These are phyloP conservation scores for Aspergillus hancockii DNA, from an alignment of 495 filamentous ascomycete genomes.

Conservation along the genomic window DNA sequence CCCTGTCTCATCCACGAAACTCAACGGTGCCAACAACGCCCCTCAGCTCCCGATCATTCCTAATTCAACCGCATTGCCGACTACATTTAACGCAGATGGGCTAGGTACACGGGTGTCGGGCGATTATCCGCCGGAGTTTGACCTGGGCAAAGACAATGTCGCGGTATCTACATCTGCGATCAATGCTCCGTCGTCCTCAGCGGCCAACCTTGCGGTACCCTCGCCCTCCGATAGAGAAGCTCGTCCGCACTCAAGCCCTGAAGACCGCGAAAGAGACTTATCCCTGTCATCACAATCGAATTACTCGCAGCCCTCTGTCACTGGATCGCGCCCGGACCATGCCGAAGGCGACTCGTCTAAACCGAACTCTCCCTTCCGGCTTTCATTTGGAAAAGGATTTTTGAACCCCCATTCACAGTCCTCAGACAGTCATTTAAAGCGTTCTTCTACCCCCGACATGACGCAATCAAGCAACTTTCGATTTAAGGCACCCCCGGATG, in stretches of 20 bases:
- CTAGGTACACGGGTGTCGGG: slow-evolving; percentile 19
- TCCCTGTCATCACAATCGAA: slow-evolving; percentile 30
- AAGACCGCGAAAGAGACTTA: slow-evolving; percentile 29
- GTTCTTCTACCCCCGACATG: slow-evolving; percentile 29
- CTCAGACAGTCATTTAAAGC: slow-evolving; percentile 27
- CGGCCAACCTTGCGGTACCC: slow-evolving; percentile 30
- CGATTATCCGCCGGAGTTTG: slow-evolving; percentile 27
- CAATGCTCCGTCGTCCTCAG: slow-evolving; percentile 35
- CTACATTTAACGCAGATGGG: slow-evolving; percentile 23
- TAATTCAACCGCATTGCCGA: slow-evolving; percentile 30
- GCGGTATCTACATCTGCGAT: slow-evolving; percentile 19
- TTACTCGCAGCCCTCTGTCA: slow-evolving; percentile 29
- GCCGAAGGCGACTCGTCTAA: slow-evolving; percentile 36
- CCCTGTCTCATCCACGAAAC: slow-evolving; percentile 31
- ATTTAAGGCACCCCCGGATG: slow-evolving; percentile 39
- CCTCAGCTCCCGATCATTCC: slow-evolving; percentile 38
- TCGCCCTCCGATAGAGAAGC: slow-evolving; percentile 30
- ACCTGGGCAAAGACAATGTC: slow-evolving; percentile 29
- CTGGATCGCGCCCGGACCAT: slow-evolving; percentile 26
- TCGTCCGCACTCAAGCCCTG: slow-evolving; percentile 39
- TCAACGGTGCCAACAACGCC: slow-evolving; percentile 29
- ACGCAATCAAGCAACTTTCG: slow-evolving; percentile 33
- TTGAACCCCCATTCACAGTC: slow-evolving; percentile 24
- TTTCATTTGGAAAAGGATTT: slow-evolving; percentile 36
- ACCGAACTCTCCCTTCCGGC: slow-evolving; percentile 39